These are phyloP conservation scores for Laguncularia racemosa DNA, from an alignment of 345 rosid genomes.

Conservation along the genomic window DNA sequence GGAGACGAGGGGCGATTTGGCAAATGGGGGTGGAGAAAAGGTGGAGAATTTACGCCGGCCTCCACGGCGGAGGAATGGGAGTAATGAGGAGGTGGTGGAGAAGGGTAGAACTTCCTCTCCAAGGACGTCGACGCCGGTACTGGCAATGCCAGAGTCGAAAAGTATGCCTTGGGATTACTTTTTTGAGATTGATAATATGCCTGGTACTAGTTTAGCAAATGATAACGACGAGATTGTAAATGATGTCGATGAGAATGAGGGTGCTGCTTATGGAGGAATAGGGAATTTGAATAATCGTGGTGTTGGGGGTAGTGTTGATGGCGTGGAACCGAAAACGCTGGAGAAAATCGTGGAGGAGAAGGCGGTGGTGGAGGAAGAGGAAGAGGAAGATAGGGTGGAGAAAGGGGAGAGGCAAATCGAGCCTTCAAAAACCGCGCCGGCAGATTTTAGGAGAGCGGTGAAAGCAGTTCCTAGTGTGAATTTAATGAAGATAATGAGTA, in stretches of 20 bases:
- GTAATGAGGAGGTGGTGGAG: slow-evolving; percentile 16
- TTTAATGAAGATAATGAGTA: slow-evolving; percentile 56
- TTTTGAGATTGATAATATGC: slow-evolving; percentile 53
- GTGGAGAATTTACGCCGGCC: slow-evolving; percentile 2
- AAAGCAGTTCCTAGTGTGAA: slow-evolving; percentile 30
- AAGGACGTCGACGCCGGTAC: slow-evolving; percentile 29
- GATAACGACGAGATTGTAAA: slow-evolving; percentile 18
- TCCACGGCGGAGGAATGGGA: slow-evolving; percentile 13
- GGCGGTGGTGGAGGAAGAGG: slow-evolving; percentile 15
- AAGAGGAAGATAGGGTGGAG: slow-evolving; percentile 18
- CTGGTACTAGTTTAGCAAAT: slow-evolving; percentile 44
- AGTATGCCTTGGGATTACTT: slow-evolving; percentile 61
- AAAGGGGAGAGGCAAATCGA: slow-evolving; percentile 34
- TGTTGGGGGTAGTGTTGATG: slow-evolving; percentile 12
- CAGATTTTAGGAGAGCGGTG: slow-evolving; percentile 38
- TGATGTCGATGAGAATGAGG: slow-evolving; percentile 10
- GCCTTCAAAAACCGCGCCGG: slow-evolving; percentile 56
- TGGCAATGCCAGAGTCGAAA: slow-evolving; percentile 40
- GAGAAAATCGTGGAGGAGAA: slow-evolving; percentile 35
- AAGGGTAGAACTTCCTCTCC: slow-evolving; percentile 26
- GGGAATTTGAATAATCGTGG: slow-evolving; percentile 17
- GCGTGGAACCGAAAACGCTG: slow-evolving; percentile 50
- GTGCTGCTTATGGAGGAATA: slow-evolving; percentile 11
- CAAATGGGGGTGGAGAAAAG: slow-evolving; percentile 14
- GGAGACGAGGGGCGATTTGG: neutral